Base-by-base conservation (phyloP, 768 basidiomycete genomes). In the Mycena rebaudengoi region DNA sequence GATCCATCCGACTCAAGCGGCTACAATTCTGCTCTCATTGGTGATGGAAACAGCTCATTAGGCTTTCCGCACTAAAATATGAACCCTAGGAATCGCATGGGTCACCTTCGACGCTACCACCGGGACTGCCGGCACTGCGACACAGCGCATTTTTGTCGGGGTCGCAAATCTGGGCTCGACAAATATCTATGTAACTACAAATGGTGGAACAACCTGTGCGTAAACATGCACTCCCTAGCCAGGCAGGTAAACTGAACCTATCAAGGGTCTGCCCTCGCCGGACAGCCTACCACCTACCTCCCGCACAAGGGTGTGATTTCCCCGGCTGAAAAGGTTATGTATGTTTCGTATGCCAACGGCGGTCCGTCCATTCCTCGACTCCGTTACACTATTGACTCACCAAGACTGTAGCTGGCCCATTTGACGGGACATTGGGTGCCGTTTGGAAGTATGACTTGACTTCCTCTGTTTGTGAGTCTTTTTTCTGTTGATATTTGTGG, bases 291-390 rank as follows among this genome's bases (percentile, higher is more conserved):
- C 3, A 82, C 82, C 1, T 88, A 79, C 70, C 71, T 91, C 26
- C 86, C 88, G 3, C 89, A 91, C 75, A 89, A 88, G 70, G 89
- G 89, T 66, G 86, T 90, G 18, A 70, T 90, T 23, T 88, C 87
- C 5, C 85, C 85, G 1, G 70, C 80, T 1, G 87, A 89, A 64
- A 82, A 83, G 54, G 76, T 80, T 0, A 76, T 91, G 7, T 91
- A 90, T 66, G 77, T 90, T 26, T 85, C 86, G 0, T 88, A 86
- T 55, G 85, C 86, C 4, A 81, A 90, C 65, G 86, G 88, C 48
- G 66, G 66, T 67, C 43, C n/a, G n/a, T n/a, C n/a, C n/a, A n/a
- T n/a, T n/a, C n/a, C n/a, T n/a, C n/a, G n/a, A n/a, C n/a, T n/a
- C n/a, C n/a, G n/a, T n/a, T n/a, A n/a, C n/a, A n/a, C n/a, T n/a